Evolutionary conservation across 345 rosid species (phyloP).

Genomic region (Sonneratia alba): DNA sequence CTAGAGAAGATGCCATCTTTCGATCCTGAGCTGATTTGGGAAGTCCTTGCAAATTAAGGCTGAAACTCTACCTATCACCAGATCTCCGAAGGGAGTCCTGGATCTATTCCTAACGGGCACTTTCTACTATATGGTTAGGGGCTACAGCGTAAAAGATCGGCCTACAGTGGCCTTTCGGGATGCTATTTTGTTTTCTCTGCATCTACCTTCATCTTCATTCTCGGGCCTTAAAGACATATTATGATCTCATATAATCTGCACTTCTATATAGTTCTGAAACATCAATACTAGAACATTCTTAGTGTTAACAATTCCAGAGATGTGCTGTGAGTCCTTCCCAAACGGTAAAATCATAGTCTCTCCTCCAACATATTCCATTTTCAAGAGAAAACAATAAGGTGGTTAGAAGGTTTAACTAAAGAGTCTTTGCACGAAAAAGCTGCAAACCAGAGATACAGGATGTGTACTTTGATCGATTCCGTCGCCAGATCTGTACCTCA

Average conservation of each 20-base stretch:
- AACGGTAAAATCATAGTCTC: not conserved
- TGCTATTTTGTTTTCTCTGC: not conserved
- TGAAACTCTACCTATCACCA: not conserved
- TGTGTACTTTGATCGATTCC: constrained; percentile 2
- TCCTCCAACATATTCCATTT: not conserved
- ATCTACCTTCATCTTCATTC: not conserved
- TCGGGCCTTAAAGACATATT: not conserved
- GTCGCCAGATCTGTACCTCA: constrained; percentile 1
- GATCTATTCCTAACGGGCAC: not conserved
- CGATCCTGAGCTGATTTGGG: constrained; percentile 89
- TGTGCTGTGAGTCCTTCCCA: not conserved
- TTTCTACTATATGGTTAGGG: not conserved
- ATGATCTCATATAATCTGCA: not conserved
- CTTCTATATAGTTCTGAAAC: not conserved
- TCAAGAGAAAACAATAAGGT: not conserved
- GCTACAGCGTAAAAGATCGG: too few species aligned
- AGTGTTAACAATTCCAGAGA: too few species aligned
- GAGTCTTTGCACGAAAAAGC: not conserved
- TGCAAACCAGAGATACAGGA: not conserved
- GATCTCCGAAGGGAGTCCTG: not conserved
- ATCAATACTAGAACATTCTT: too few species aligned
- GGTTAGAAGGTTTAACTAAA: not conserved
- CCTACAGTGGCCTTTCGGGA: not conserved
- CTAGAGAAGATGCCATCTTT: constrained; percentile 83
- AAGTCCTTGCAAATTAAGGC: constrained; percentile 66